phyloP scores from a whole-genome alignment of 139 green algal genomes.

The Trebouxia sp. region DNA sequence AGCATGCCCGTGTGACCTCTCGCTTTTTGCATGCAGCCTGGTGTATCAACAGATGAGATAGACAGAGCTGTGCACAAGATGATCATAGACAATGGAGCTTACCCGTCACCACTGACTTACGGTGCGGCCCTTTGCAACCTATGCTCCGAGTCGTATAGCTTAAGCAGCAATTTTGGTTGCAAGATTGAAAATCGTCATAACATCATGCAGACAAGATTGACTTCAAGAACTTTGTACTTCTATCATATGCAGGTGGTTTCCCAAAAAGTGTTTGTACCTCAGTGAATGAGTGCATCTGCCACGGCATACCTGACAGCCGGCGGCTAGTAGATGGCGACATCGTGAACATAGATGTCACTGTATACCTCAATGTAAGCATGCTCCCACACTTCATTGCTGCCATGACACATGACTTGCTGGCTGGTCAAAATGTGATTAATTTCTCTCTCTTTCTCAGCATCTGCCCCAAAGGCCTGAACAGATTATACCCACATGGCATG shows the following conservation, averaged over 20 bases:
- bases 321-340: conserved; percentile 87
- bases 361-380: conserved; percentile 80
- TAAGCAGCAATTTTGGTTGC: too few species aligned
- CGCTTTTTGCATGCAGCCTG: conserved; percentile 46
- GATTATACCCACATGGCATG: too few species aligned
- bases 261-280: conserved; percentile 98
- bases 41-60: conserved; percentile 94
- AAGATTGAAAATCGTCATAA: too few species aligned
- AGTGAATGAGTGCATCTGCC: conserved; percentile 98
- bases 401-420: too few species aligned
- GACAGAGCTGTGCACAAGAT: conserved; percentile 89
- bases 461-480: too few species aligned
- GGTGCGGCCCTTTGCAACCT: conserved; percentile 29
- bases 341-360: conserved; percentile 98
- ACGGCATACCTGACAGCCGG: conserved; percentile 86
- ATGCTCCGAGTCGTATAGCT: too few species aligned
- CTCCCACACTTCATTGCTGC: too few species aligned
- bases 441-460: too few species aligned
- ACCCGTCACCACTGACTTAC: conserved; percentile 96
- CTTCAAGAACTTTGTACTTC: neutral
- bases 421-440: neutral
- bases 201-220: neutral
- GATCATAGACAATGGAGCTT: conserved; percentile 83
- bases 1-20: neutral
- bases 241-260: conserved; percentile 68